phyloP scores from a whole-genome alignment of 2,329 filamentous ascomycete genomes.

The Microthyrium microscopicum region DNA sequence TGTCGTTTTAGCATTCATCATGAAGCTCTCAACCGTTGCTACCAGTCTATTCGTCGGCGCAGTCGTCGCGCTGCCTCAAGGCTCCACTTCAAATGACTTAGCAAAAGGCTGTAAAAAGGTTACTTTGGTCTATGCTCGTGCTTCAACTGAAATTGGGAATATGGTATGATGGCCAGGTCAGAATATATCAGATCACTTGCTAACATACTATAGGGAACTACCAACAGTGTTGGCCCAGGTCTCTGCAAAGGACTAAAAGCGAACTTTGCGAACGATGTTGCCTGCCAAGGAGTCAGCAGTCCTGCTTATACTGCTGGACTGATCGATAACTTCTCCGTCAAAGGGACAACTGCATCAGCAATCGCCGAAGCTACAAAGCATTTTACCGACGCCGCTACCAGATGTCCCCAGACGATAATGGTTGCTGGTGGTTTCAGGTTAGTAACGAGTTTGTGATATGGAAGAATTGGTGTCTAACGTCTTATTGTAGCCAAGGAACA shows the following conservation, averaged over 20 bases:
- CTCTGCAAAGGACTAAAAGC: slow-evolving; percentile 3
- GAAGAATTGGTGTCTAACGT: background rate
- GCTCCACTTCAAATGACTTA: no score
- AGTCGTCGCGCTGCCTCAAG: background rate
- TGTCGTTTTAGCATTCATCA: background rate
- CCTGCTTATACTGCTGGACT: background rate
- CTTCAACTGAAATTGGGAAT: slow-evolving; percentile 24
- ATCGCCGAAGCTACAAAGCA: slow-evolving; percentile 20
- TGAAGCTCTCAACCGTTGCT: slow-evolving; percentile 2
- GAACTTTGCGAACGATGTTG: slow-evolving; percentile 2
- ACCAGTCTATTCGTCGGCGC: background rate
- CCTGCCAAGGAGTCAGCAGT: slow-evolving; percentile 1
- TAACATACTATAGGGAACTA: slow-evolving; percentile 1
- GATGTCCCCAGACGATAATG: slow-evolving; percentile 22
- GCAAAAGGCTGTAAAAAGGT: background rate
- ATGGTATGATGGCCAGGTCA: no score
- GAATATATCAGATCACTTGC: background rate
- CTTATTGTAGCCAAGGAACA: slow-evolving; percentile 19
- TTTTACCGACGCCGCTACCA: slow-evolving; percentile 19
- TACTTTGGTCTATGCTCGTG: slow-evolving; percentile 26
- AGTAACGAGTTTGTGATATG: no score
- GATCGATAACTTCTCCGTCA: no score
- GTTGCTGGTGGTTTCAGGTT: slow-evolving; percentile 27
- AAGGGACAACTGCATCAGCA: slow-evolving; percentile 18
- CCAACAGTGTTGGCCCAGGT: slow-evolving; percentile 5